Evolutionary conservation across 164 flowering plant species (phyloP).

Genomic region (Chimonanthus praecox): DNA sequence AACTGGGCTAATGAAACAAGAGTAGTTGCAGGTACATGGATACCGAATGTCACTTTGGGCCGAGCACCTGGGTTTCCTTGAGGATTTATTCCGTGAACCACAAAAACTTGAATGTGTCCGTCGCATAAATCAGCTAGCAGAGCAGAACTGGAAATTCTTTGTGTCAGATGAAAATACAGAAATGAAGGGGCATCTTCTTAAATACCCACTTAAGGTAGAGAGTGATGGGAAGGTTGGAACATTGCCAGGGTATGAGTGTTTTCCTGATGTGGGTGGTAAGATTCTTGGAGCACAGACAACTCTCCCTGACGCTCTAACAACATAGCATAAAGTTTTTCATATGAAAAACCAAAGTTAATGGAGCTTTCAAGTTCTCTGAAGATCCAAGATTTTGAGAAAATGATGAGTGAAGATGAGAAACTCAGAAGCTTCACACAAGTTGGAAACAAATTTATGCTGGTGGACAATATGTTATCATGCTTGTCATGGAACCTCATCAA

Average conservation of each 20-base stretch:
- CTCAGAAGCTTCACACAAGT: neutral
- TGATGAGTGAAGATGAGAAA: neutral
- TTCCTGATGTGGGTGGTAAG: slow-evolving; percentile 89
- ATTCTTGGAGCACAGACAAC: slow-evolving; percentile 55
- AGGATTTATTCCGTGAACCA: slow-evolving; percentile 42
- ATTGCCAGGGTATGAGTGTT: slow-evolving; percentile 47
- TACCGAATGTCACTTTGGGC: slow-evolving; percentile 80
- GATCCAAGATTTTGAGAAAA: neutral
- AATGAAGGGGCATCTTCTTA: slow-evolving; percentile 59
- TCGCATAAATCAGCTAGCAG: slow-evolving; percentile 40
- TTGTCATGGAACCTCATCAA: neutral
- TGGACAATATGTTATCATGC: neutral
- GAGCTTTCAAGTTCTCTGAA: neutral
- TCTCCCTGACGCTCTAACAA: slow-evolving; percentile 75
- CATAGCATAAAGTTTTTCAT: slow-evolving; percentile 20
- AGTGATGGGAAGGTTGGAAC: slow-evolving; percentile 45
- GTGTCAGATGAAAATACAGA: slow-evolving; percentile 27
- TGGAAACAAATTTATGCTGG: neutral
- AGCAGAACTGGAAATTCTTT: slow-evolving; percentile 42
- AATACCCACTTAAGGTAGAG: slow-evolving; percentile 49
- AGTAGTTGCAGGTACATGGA: slow-evolving; percentile 52
- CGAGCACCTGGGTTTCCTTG: slow-evolving; percentile 53
- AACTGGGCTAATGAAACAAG: neutral
- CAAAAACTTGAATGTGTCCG: slow-evolving; percentile 36
- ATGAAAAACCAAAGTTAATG: neutral